A percentile compares a stretch with the other conserved stretches of the same genome.
Conservation (phyloP, 768 basidiomycete species). For the Boletus sp. region DNA sequence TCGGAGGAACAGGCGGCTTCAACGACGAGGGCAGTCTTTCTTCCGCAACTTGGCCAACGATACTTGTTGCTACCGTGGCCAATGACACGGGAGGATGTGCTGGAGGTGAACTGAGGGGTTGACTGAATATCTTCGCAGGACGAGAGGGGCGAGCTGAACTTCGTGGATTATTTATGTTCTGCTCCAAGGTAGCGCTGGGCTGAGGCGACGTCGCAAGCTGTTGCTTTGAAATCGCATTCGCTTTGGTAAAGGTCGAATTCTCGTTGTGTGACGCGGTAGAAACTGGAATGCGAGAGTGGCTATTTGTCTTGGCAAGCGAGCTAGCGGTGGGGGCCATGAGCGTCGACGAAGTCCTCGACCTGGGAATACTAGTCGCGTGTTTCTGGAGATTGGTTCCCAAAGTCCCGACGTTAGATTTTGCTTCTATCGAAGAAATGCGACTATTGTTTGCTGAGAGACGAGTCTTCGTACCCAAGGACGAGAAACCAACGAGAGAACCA, state of each 20-base stretch:
- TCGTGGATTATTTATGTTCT: slow-evolving; percentile 34
- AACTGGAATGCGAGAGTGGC: slow-evolving; percentile 24
- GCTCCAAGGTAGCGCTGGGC: slow-evolving; percentile 25
- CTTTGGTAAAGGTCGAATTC: slow-evolving; percentile 12
- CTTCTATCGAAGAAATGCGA: slow-evolving; percentile 28
- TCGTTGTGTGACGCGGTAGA: slow-evolving; percentile 13
- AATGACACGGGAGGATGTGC: slow-evolving; percentile 28
- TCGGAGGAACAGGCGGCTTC: slow-evolving; percentile 22
- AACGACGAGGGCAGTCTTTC: neutral
- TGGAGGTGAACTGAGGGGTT: slow-evolving; percentile 40
- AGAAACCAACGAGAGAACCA: slow-evolving; percentile 26
- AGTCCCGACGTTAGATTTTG: slow-evolving; percentile 18
- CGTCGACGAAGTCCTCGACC: slow-evolving; percentile 41
- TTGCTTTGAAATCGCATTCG: slow-evolving; percentile 10
- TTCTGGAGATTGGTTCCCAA: slow-evolving; percentile 9
- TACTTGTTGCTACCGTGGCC: slow-evolving; percentile 27
- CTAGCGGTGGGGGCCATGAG: slow-evolving; percentile 75
- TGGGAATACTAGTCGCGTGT: slow-evolving; percentile 7
- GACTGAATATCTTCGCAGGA: slow-evolving; percentile 48
- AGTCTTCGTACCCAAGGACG: slow-evolving; percentile 40
- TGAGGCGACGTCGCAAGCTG: slow-evolving; percentile 10
- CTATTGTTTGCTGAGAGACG: slow-evolving; percentile 22
- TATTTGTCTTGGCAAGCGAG: slow-evolving; percentile 59
- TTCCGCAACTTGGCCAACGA: slow-evolving; percentile 12
- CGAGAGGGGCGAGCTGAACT: slow-evolving; percentile 9